A percentile compares a stretch with the other conserved stretches of the same genome.
These are phyloP conservation scores for Exutisphaerella laricina DNA, from an alignment of 2,329 filamentous ascomycete genomes.

Conservation along the genomic window DNA sequence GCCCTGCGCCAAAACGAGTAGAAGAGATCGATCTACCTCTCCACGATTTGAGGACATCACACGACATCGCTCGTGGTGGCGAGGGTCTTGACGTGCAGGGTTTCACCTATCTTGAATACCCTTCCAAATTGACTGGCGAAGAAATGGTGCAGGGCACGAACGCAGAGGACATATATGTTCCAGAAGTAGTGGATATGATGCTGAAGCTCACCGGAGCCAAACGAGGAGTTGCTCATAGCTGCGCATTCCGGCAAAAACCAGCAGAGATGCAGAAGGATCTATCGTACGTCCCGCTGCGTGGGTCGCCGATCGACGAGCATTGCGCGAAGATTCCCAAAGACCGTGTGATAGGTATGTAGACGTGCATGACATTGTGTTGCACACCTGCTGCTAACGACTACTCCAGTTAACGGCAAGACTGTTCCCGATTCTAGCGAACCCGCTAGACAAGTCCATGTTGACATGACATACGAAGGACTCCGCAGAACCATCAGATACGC, in stretches of 20 bases:
- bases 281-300: slow-evolving; percentile 6
- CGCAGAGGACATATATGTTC: slow-evolving; percentile 13
- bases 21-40: slow-evolving; percentile 10
- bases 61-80: slow-evolving; percentile 10
- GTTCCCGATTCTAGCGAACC: slow-evolving; percentile 9
- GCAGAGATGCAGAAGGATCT: slow-evolving; percentile 11
- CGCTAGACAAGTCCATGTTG: slow-evolving; percentile 17
- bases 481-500: slow-evolving; percentile 6
- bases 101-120: slow-evolving; percentile 16
- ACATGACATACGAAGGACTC: slow-evolving; percentile 12
- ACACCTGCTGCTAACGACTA: too few species aligned
- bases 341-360: too few species aligned
- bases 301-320: slow-evolving; percentile 10
- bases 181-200: slow-evolving; percentile 13
- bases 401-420: slow-evolving; percentile 13
- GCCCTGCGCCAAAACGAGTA: background rate
- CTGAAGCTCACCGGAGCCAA: slow-evolving; percentile 17
- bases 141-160: slow-evolving; percentile 14
- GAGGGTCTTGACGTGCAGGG: slow-evolving; percentile 15
- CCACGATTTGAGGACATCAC: slow-evolving; percentile 14
- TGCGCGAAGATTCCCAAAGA: slow-evolving; percentile 12
- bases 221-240: slow-evolving; percentile 11
- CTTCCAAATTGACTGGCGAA: slow-evolving; percentile 6
- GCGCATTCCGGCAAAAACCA: slow-evolving; percentile 12
- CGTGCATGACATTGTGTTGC: too few species aligned